Base-by-base conservation (phyloP, 192 early-diverging fungal genomes). In the Entomortierella parvispora region DNA sequence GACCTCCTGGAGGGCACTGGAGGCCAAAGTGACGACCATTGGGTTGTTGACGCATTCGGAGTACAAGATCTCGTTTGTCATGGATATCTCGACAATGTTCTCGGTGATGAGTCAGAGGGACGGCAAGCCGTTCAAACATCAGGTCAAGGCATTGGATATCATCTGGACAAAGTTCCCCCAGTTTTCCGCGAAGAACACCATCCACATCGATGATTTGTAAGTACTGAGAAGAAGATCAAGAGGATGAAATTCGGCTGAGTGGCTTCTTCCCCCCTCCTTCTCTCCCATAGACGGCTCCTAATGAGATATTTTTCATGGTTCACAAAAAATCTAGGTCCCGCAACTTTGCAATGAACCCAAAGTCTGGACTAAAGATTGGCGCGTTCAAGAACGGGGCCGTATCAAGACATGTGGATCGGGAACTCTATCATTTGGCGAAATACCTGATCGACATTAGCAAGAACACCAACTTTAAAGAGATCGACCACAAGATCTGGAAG, bases 281-380 rank as follows among this genome's bases (percentile, higher is more conserved):
- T n/a, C n/a, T n/a, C n/a, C n/a, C n/a, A n/a, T n/a, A n/a, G n/a
- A n/a, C n/a, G n/a, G n/a, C n/a, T n/a, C n/a, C n/a, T n/a, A n/a
- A n/a, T n/a, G n/a, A n/a, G n/a, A n/a, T n/a, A n/a, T n/a, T n/a
- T n/a, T n/a, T n/a, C n/a, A n/a, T n/a, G n/a, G n/a, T n/a, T n/a
- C n/a, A n/a, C n/a, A n/a, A n/a, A 17, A 33, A n/a, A 3, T 26
- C 2, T 58, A 77, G 74, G 11, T 80, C 84, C 23, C 80, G 91
- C 17, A 93, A 93, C 58, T 93, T 93, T 87, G 89, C 89, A 0
- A 84, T 93, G 65, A 93, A 93, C 55, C 84, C 84, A 31, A 83
- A 86, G 53, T 85, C 82, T 25, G 91, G 91, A 6, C 69, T 93
- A 20, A 90, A 90, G 71, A 91, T 92, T 43, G 69, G 84, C 0